Evolutionary conservation across 2,329 filamentous ascomycete species (phyloP), one percentile per base, ranked within the genome.

Genomic region (Cladosporium sp.): DNA sequence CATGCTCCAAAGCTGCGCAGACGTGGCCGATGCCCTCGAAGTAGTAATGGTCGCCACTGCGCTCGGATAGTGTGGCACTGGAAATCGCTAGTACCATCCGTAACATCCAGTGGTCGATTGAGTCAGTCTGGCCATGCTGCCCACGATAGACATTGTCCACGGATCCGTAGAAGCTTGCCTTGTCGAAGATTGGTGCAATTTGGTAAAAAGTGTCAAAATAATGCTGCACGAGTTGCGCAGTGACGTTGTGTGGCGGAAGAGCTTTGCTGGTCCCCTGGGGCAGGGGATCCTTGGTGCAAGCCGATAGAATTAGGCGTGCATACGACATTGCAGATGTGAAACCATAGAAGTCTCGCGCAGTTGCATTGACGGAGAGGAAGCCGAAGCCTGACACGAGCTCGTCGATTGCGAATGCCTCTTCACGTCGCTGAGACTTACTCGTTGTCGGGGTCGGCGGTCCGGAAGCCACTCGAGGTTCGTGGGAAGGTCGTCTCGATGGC

Each of bases 321-420:
- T 97, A 97, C 0, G 91, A 96, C 83, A 96, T 95, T 67, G 90
- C 91, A 60, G 85, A 88, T 28, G 89, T 86, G 58, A 92, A 91
- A 8, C 91, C 88, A 71, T 96, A 91, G 69, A 97, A 97, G 72
- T 97, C 94, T 68, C 91, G 83, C 1, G 92, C 93, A 0, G 92
- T 97, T 25, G 94, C 92, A 76, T 96, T 96, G 68, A 99, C 90
- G 4, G 93, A 95, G 86, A 97, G 76, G 68, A 91, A 93, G 55
- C 92, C 92, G 78, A 97, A 96, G 68, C 96, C 92, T 1, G 92
- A 95, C 20, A 97, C 90, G 2, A 97, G 78, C 54, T 94, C 88
- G 73, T 97, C 93, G 55, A 97, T 91, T 71, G 96, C 90, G 0
- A 87, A 89, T 45, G 89, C 88, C 71, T 97, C 93, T 62, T 80